phyloP scores from a whole-genome alignment of 495 filamentous ascomycete genomes.

The Rusavskia elegans region DNA sequence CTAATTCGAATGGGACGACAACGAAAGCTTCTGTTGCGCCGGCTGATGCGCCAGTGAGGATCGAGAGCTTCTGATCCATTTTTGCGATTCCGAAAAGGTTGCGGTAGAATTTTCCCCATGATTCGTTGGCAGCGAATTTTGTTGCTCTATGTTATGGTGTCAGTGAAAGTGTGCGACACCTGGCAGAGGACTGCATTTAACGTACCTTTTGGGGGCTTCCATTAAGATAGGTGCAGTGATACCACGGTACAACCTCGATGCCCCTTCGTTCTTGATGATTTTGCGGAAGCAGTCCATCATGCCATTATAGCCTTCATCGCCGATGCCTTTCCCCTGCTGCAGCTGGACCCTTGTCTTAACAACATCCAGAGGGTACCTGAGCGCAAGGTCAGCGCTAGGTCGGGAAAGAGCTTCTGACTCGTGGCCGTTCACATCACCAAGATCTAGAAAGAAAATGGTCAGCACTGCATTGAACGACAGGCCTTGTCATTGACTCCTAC shows the following conservation, averaged over 20 bases:
- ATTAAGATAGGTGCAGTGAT: constrained; percentile 93
- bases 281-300: constrained; percentile 97
- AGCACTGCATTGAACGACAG: constrained; percentile 15
- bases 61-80: constrained; percentile 79
- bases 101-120: constrained; percentile 88
- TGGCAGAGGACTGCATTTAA: neutral
- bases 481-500: constrained; percentile 30
- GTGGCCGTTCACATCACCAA: constrained; percentile 54
- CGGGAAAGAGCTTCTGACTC: neutral
- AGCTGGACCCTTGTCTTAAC: constrained; percentile 98
- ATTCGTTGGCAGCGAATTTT: constrained; percentile 97
- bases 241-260: constrained; percentile 83
- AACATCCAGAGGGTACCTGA: constrained; percentile 94
- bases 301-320: constrained; percentile 75
- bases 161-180: constrained; percentile 5
- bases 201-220: constrained; percentile 83
- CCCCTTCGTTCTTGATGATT: constrained; percentile 84
- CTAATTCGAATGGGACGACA: constrained; percentile 83
- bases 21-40: constrained; percentile 94
- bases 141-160: constrained; percentile 40
- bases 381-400: neutral
- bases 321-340: constrained; percentile 51
- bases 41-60: constrained; percentile 84
- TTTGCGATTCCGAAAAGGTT: constrained; percentile 63
- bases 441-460: constrained; percentile 39